Conservation (phyloP, 2,329 filamentous ascomycete species). For the Aspergillus luchuensis region DNA sequence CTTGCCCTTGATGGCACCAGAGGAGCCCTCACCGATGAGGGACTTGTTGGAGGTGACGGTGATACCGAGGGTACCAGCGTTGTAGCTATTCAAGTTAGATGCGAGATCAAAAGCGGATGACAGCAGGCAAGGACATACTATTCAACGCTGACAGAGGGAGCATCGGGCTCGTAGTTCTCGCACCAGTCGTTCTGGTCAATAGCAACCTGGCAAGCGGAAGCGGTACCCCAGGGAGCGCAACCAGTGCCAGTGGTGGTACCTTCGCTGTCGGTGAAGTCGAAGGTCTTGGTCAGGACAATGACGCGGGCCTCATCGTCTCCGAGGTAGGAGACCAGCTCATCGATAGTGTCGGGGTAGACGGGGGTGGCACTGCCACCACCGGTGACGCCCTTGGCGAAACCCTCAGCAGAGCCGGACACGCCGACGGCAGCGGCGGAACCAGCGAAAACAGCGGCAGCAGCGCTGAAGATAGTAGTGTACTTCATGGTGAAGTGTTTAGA, state of each 20-base stretch:
- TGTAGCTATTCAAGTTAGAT: constrained; percentile 47
- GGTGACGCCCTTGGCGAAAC: constrained; percentile 58
- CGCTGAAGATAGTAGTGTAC: constrained; percentile 18
- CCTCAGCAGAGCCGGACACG: constrained; percentile 42
- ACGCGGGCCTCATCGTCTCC: constrained; percentile 56
- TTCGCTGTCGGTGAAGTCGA: constrained; percentile 26
- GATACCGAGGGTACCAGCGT: constrained; percentile 54
- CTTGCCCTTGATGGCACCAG: constrained; percentile 61
- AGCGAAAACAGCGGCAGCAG: constrained; percentile 20
- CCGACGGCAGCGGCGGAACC: constrained; percentile 22
- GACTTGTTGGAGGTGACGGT: constrained; percentile 61
- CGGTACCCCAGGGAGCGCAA: constrained; percentile 62
- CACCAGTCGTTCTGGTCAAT: constrained; percentile 65
- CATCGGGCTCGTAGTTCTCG: constrained; percentile 59
- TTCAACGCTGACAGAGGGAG: constrained; percentile 47
- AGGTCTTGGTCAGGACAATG: constrained; percentile 51
- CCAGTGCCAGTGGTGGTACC: constrained; percentile 49
- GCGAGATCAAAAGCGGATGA: not conserved
- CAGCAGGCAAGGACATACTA: constrained; percentile 27
- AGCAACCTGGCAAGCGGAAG: constrained; percentile 57
- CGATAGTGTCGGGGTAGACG: constrained; percentile 57
- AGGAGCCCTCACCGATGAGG: constrained; percentile 55
- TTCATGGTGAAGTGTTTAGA: constrained; percentile 20
- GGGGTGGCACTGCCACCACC: constrained; percentile 60
- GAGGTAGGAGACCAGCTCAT: constrained; percentile 62